Evolutionary conservation across 2,329 filamentous ascomycete species (phyloP), one percentile per base, ranked within the genome.

Genomic region (Aspergillus spinulosporus): DNA sequence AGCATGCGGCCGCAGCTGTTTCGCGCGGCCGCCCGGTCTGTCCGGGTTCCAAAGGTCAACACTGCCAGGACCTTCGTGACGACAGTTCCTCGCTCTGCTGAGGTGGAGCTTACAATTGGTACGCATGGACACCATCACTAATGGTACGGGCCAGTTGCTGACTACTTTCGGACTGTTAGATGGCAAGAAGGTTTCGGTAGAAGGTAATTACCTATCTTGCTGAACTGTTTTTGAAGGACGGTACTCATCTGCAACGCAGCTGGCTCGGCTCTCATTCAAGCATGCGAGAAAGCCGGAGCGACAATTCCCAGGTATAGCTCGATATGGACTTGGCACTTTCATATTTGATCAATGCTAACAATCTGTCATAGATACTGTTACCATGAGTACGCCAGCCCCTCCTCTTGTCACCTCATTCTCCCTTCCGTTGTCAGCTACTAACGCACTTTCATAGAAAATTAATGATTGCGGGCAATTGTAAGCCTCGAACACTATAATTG

Each of bases 31-130:
- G 80, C 78, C 74, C 82, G 80, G 75, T 78, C 81, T 71, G 77
- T 79, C 71, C 76, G 76, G 71, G 74, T 78, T 66, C 72, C 78
- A 65, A 75, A 76, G 69, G 72, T 77, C 74, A 80, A 80, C 74
- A 84, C 84, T 77, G 82, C 86, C 75, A 87, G 92, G 79, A 80
- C 88, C 70, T 96, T 99, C 82, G 84, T 89, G 78, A 89, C 88
- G 69, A 92, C 90, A 66, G 78, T 84, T 72, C 85, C 84, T 78
- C 86, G 91, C 76, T 84, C 84, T 68, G 93, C 92, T 68, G 92
- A 97, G 82, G 92, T 99, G 72, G 92, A 97, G 84, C 86, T 99
- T 77, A 99, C 93, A 72, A 86, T 97, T 82, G 91, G 90, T 95
- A 79, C 72, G 85, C 78, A 53, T 46, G 52, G 52, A 26, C 31